These are phyloP conservation scores for Phialophora verrucosa DNA, from an alignment of 2,329 filamentous ascomycete genomes.

Conservation along the genomic window DNA sequence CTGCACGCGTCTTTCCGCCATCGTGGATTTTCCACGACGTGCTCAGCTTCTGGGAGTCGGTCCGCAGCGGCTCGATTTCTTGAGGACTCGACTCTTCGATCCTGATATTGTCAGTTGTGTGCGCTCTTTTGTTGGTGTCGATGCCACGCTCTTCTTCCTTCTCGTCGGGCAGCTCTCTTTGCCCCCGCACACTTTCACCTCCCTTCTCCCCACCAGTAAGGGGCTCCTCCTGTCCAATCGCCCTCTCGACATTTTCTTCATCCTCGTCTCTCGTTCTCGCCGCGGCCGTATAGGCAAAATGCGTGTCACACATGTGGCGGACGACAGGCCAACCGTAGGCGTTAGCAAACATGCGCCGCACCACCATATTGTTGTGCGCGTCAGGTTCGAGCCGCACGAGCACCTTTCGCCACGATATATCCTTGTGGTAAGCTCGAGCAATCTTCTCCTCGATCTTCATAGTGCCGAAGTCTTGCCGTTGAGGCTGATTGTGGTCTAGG, in stretches of 20 bases:
- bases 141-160: neutral
- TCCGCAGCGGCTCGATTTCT: constrained; percentile 10
- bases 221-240: constrained; percentile 62
- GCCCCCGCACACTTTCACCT: constrained; percentile 67
- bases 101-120: constrained; percentile 16
- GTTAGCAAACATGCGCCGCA: constrained; percentile 94
- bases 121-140: constrained; percentile 18
- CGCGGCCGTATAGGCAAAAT: constrained; percentile 78
- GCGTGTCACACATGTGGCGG: constrained; percentile 91
- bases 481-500: constrained; percentile 9
- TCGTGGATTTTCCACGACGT: constrained; percentile 24
- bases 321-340: constrained; percentile 97
- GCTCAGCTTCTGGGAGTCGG: constrained; percentile 26
- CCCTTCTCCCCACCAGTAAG: constrained; percentile 58
- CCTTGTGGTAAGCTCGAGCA: constrained; percentile 89
- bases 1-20: neutral
- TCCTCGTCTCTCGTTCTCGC: constrained; percentile 71
- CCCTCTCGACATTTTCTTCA: constrained; percentile 71
- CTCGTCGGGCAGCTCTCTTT: constrained; percentile 40
- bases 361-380: constrained; percentile 98
- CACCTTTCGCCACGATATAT: constrained; percentile 94
- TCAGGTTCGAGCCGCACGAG: constrained; percentile 94
- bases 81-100: constrained; percentile 12
- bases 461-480: constrained; percentile 46
- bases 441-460: constrained; percentile 99